Evolutionary conservation across 2,329 filamentous ascomycete species (phyloP).

Genomic region (Pseudofabraea citricarpa): DNA sequence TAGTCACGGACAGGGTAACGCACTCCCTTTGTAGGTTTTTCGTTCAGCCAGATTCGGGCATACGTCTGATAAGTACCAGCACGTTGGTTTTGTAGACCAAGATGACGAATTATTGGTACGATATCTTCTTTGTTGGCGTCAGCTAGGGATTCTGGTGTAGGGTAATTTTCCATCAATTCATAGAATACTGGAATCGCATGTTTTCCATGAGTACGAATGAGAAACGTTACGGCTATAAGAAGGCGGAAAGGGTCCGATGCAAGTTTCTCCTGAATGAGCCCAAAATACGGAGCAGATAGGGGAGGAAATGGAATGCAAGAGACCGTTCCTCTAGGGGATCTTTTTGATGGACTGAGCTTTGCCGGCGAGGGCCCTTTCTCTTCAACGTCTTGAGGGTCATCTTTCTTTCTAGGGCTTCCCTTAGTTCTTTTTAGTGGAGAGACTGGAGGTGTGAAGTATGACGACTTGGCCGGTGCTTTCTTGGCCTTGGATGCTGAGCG

Average conservation of each 20-base stretch:
- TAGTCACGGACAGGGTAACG: slow-evolving; percentile 55
- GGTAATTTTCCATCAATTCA: slow-evolving; percentile 61
- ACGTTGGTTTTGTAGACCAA: slow-evolving; percentile 68
- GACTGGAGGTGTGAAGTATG: slow-evolving; percentile 20
- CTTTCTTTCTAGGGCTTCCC: slow-evolving; percentile 6
- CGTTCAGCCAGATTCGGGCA: slow-evolving; percentile 61
- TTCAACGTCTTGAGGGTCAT: neutral
- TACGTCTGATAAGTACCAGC: slow-evolving; percentile 65
- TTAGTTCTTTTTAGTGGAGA: slow-evolving; percentile 4
- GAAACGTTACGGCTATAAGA: slow-evolving; percentile 76
- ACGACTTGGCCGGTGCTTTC: slow-evolving; percentile 23
- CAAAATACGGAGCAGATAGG: slow-evolving; percentile 59
- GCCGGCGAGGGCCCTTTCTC: neutral
- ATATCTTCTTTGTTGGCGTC: slow-evolving; percentile 52
- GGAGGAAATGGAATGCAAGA: slow-evolving; percentile 63
- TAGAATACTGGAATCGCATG: slow-evolving; percentile 74
- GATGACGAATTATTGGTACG: slow-evolving; percentile 56
- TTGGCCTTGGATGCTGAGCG: slow-evolving; percentile 12
- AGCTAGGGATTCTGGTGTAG: slow-evolving; percentile 59
- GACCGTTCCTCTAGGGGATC: slow-evolving; percentile 27
- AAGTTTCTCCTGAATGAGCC: slow-evolving; percentile 79
- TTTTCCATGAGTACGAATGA: slow-evolving; percentile 73
- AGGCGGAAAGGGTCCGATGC: slow-evolving; percentile 72
- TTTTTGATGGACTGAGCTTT: slow-evolving; percentile 12
- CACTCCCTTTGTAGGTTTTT: slow-evolving; percentile 54